Evolutionary conservation across 108 stramenopile species (phyloP).

Genomic region (Conticribra guillardii): DNA sequence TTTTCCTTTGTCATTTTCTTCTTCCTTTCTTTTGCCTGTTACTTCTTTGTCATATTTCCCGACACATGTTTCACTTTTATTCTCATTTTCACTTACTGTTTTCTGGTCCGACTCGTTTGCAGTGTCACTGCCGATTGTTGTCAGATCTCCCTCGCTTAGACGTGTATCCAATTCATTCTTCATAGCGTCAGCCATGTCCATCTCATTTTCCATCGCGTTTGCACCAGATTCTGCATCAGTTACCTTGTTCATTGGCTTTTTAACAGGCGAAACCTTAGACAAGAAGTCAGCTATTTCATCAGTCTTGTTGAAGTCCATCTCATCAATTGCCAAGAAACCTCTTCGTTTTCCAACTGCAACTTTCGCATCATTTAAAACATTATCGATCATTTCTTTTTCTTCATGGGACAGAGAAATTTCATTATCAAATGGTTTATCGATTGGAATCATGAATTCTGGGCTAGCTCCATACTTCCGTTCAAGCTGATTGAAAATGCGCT

Average conservation of each 20-base stretch:
- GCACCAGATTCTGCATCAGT: constrained; percentile 17
- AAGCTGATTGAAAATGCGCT: constrained; percentile 41
- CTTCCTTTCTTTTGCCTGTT: too few species aligned
- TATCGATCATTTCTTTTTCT: constrained; percentile 49
- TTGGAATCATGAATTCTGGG: constrained; percentile 55
- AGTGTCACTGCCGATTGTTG: too few species aligned
- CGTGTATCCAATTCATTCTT: too few species aligned
- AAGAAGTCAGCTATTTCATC: constrained; percentile 45
- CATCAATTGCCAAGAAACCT: constrained; percentile 19
- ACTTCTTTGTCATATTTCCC: too few species aligned
- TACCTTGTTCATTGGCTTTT: neutral
- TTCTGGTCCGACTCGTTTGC: too few species aligned
- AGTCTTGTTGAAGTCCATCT: constrained; percentile 41
- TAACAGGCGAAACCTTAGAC: constrained; percentile 18
- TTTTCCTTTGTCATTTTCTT: too few species aligned
- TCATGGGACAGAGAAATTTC: constrained; percentile 45
- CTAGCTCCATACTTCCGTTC: constrained; percentile 54
- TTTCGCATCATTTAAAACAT: constrained; percentile 42
- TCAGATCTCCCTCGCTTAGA: too few species aligned
- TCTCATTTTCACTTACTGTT: too few species aligned
- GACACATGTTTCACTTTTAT: too few species aligned
- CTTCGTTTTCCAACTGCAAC: constrained; percentile 22
- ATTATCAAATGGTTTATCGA: constrained; percentile 38
- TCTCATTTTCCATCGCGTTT: constrained; percentile 27
- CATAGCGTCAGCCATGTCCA: constrained; percentile 1